Evolutionary conservation across 2,329 filamentous ascomycete genomes (phyloP), one percentile per base, ranked within the genome.

Genomic region (Aspergillus glaucus): DNA sequence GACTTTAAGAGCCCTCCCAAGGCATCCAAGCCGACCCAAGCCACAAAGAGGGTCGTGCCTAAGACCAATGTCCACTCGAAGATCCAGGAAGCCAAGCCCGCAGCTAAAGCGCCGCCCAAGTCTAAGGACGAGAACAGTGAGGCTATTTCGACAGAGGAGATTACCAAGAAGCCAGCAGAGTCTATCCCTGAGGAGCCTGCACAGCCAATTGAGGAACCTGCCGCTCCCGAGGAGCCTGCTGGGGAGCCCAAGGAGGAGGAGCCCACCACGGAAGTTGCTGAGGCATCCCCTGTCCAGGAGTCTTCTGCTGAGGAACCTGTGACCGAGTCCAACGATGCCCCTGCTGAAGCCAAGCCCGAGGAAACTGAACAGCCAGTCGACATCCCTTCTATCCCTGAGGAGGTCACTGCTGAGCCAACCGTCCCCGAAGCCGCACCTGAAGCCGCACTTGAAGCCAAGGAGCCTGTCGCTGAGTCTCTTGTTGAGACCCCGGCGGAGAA

Each of bases 1-100:
- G 73, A 75, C 22, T 44, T 61, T 4, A 71, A 67, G 51, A 69
- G 65, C 43, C 69, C 70, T 32, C 67, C 71, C 5, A 65, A 63
- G 48, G 39, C 55, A 19, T 53, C 53, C 15, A 56, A 57, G 30
- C 43, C 58, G 14, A 19, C 9, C 15, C 37, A 40, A 22, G 53
- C 61, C 32, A 53, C 58, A 19, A 57, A 58, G 26, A 55, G 56
- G 39, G 60, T 57, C 8, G 52, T 54, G 34, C 59, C 56, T 8
- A 66, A 58, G 48, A 45, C 54, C 8, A 50, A 60, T 6, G 57
- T 59, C 7, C 59, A 55, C n/a, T 42, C 56, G 36, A 53, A 54
- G 15, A 49, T 48, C 15, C 53, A 59, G n/a, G 61, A 51, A 41
- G 57, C 60, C 28, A 63, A 60, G 21, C 41, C 44, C 15, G 40